A percentile compares a stretch with the other conserved stretches of the same genome.
These are phyloP conservation scores for Phalaenopsis equestris DNA, from an alignment of 106 monocot genomes.

Conservation along the genomic window DNA sequence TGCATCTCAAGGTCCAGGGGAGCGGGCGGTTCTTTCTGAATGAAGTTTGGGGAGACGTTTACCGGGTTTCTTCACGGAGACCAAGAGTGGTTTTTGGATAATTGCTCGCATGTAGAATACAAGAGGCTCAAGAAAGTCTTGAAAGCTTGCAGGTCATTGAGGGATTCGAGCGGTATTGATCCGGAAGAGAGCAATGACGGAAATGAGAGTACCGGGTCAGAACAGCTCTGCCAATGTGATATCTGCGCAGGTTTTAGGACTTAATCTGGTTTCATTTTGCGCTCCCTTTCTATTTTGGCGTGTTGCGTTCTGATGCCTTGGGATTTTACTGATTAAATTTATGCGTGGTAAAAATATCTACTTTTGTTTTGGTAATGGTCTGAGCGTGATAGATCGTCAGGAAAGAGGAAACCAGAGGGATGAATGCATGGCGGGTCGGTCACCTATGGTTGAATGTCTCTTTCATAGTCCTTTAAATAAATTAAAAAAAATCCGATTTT, in stretches of 20 bases:
- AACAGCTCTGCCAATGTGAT: constrained; percentile 25
- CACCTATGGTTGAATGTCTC: neutral
- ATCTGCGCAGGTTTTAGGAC: constrained; percentile 35
- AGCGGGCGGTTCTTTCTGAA: neutral
- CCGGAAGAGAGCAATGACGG: constrained; percentile 15
- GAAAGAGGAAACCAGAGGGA: neutral
- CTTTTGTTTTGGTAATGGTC: neutral
- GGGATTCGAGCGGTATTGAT: constrained; percentile 6
- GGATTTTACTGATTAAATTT: neutral
- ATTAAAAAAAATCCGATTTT: neutral
- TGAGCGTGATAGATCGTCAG: neutral
- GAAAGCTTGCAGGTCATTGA: constrained; percentile 41
- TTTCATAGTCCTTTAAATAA: neutral
- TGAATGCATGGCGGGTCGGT: neutral
- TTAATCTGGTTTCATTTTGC: neutral
- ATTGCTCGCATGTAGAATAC: constrained; percentile 73
- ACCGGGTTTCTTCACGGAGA: constrained; percentile 50
- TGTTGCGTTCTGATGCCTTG: neutral
- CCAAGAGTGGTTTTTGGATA: constrained; percentile 45
- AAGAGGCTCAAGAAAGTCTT: constrained; percentile 73
- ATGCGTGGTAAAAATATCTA: neutral
- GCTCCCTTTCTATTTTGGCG: neutral
- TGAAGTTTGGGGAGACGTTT: constrained; percentile 45
- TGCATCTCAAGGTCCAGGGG: neutral
- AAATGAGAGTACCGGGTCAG: neutral